Evolutionary conservation across 2,329 filamentous ascomycete species (phyloP).

Genomic region (Sporothrix schenckii): DNA sequence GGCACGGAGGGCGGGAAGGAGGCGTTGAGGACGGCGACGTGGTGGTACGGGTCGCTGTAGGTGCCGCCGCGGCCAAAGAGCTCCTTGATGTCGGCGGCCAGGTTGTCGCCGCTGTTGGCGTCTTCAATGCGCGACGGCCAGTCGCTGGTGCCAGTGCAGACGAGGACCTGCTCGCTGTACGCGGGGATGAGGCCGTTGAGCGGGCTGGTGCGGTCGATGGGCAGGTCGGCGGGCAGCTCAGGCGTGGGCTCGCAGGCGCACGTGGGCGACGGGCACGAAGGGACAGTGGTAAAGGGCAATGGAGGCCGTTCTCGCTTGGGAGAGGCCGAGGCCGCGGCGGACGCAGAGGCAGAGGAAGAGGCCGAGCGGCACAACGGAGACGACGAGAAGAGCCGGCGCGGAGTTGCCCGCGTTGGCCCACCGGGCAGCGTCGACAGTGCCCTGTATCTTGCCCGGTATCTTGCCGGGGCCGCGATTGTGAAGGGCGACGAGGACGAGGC

Average conservation of each 20-base stretch:
- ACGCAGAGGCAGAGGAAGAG: background rate
- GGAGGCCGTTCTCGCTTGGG: constrained; percentile 30
- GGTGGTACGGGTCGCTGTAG: constrained; percentile 79
- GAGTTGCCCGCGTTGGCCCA: background rate
- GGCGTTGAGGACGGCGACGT: constrained; percentile 73
- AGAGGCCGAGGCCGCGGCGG: background rate
- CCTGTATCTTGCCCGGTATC: background rate
- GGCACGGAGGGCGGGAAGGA: constrained; percentile 67
- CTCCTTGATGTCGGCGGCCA: constrained; percentile 73
- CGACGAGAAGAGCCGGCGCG: background rate
- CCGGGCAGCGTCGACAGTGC: background rate
- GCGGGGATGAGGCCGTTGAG: constrained; percentile 76
- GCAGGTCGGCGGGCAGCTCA: constrained; percentile 64
- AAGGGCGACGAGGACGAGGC: background rate
- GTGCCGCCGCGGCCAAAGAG: constrained; percentile 66
- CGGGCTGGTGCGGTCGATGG: constrained; percentile 71
- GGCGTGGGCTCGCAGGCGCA: constrained; percentile 74
- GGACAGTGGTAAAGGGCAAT: constrained; percentile 49
- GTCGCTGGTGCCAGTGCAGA: constrained; percentile 78
- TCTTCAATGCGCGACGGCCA: constrained; percentile 87
- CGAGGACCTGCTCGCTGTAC: constrained; percentile 80
- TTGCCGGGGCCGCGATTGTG: background rate
- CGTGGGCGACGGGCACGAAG: constrained; percentile 71
- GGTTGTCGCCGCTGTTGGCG: constrained; percentile 67
- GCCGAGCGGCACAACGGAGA: too few species aligned